Conservation (phyloP, 371 early-diverging fungal species). For the Apophysomyces elegans region DNA sequence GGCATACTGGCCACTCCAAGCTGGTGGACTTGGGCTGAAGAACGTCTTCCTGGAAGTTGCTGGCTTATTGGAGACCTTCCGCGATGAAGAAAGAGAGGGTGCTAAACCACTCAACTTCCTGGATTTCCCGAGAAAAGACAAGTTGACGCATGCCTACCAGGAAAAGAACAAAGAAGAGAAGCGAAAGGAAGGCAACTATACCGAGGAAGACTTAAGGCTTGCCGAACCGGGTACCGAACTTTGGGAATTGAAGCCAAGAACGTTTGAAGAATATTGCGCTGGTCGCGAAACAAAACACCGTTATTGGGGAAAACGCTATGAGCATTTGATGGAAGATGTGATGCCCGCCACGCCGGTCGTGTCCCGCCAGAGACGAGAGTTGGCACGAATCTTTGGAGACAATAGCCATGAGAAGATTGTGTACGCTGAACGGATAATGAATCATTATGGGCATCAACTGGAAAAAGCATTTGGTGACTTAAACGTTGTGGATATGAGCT, state of each 20-base stretch:
- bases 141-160: background rate
- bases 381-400: background rate
- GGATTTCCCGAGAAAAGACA: background rate
- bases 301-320: constrained; percentile 4
- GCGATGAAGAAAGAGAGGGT: background rate
- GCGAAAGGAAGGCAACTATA: constrained; percentile 10
- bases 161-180: background rate
- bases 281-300: background rate
- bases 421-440: constrained; percentile 15
- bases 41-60: constrained; percentile 16
- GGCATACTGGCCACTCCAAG: constrained; percentile 25
- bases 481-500: constrained; percentile 16
- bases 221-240: background rate
- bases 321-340: background rate
- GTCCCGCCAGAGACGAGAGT: background rate
- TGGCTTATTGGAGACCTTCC: constrained; percentile 6
- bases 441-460: constrained; percentile 19
- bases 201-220: constrained; percentile 10
- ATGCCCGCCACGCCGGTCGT: background rate
- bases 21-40: constrained; percentile 22
- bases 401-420: background rate
- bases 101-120: background rate
- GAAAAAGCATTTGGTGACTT: constrained; percentile 17
- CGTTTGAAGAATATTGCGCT: constrained; percentile 11
- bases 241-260: background rate